Evolutionary conservation across 768 basidiomycete species (phyloP), one percentile per base, ranked within the genome.

Genomic region (Suillus tomentosus): DNA sequence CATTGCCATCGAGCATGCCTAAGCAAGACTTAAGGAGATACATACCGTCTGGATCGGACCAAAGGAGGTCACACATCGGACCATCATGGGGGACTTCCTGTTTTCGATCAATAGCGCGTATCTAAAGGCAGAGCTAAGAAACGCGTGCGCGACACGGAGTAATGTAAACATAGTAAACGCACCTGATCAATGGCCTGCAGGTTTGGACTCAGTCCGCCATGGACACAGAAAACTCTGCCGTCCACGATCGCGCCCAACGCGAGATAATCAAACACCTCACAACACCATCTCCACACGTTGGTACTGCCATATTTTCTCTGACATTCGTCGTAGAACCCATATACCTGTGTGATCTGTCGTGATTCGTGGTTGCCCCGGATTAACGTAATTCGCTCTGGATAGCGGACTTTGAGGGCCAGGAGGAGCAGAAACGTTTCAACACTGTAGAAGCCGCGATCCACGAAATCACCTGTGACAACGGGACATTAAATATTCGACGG

Each of bases 71-170:
- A 72, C 96, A 99, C 96, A 99, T 98, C 9, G 95, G 89, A 14
- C 96, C 96, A 73, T 99, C 96, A 75, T 99, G 96, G 34, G 96
- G 96, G 27, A 99, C 96, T 74, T 99, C 96, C 76, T 96, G 95
- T 76, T 96, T 95, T 40, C 96, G 80, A 80, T 98, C 96, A 70
- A 99, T 96, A 43, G 89, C 84, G 59, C 96, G 91, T 69, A 99
- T 98, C 95, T 92, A 74, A 42, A 42, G 17, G 11, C 40, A 58
- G 60, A 65, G 31, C 60, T 62, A 45, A 62, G 11, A 51, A 31
- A 62, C 17, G 60, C 48, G 55, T 42, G 61, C 66, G 47, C 61
- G 62, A 47, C 62, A 61, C 68, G 67, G 66, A 67, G 66, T 61
- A 68, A 65, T 71, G 63, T 31, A 66, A 65, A 69, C 61, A 43